phyloP scores from a whole-genome alignment of 73 alveolate species.

The Paramecium pentaurelia region DNA sequence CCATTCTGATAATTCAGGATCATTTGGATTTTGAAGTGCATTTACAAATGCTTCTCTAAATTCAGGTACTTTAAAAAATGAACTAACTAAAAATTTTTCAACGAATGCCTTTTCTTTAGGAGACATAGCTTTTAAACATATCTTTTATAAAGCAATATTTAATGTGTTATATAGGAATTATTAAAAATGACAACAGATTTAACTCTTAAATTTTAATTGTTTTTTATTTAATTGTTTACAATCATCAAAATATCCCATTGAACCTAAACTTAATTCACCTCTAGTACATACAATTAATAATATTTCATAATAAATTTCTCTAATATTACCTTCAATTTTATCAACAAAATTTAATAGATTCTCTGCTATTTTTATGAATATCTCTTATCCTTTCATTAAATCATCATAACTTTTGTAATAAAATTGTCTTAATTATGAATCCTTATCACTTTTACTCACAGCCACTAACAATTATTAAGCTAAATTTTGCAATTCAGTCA shows the following conservation, averaged over 20 bases:
- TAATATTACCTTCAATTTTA: neutral
- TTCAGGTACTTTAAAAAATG: slow-evolving; percentile 30
- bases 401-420: slow-evolving; percentile 32
- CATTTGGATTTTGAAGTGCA: neutral
- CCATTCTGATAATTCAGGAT: slow-evolving; percentile 34
- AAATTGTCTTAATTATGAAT: neutral
- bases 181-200: neutral
- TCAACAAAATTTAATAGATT: slow-evolving; percentile 6
- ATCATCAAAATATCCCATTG: slow-evolving; percentile 44
- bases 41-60: neutral
- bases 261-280: slow-evolving; percentile 27
- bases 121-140: neutral
- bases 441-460: neutral
- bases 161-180: neutral
- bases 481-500: neutral
- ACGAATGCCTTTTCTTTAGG: neutral
- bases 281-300: neutral
- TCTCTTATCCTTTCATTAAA: slow-evolving; percentile 11
- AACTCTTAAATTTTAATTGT: neutral
- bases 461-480: neutral
- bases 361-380: slow-evolving; percentile 15
- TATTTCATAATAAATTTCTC: slow-evolving; percentile 10
- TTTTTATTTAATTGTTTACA: neutral
- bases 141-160: neutral
- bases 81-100: neutral